Conservation (phyloP, 2,329 filamentous ascomycete species). For the Monosporascus cannonballus region DNA sequence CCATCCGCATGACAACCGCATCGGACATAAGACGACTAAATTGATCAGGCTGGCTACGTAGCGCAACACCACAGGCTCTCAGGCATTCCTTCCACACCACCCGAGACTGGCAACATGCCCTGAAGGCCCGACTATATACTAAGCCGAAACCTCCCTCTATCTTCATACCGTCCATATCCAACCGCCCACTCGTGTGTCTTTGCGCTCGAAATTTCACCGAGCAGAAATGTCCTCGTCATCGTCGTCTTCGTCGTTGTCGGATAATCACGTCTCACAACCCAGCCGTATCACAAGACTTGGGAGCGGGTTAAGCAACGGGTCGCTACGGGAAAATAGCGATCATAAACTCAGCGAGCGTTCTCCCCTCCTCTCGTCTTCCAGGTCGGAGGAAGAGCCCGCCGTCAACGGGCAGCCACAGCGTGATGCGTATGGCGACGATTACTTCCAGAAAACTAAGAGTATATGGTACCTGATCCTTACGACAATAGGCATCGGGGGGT, state of each 20-base stretch:
- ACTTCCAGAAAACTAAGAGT: constrained; percentile 65
- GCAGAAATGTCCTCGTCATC: constrained; percentile 35
- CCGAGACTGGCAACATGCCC: background rate
- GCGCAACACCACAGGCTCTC: background rate
- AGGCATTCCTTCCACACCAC: background rate
- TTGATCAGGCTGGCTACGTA: background rate
- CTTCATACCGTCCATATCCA: background rate
- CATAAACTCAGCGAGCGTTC: constrained; percentile 38
- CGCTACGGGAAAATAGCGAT: constrained; percentile 14
- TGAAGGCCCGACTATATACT: background rate
- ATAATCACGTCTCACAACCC: constrained; percentile 19
- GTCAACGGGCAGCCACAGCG: constrained; percentile 25
- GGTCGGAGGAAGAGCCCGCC: constrained; percentile 29
- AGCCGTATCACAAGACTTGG: constrained; percentile 14
- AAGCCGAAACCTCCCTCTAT: background rate
- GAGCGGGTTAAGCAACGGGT: constrained; percentile 13
- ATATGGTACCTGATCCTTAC: constrained; percentile 79
- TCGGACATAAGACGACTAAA: background rate
- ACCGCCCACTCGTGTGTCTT: background rate
- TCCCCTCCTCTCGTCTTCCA: constrained; percentile 39
- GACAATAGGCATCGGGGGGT: constrained; percentile 78
- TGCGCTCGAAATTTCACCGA: constrained; percentile 4
- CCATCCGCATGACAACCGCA: background rate
- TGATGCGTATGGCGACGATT: constrained; percentile 33
- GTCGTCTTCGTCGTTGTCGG: constrained; percentile 14